Percentiles rank a stretch among this genome's conserved stretches.
phyloP scores from a whole-genome alignment of 257 asterid species.

The Nicotiana obtusifolia region DNA sequence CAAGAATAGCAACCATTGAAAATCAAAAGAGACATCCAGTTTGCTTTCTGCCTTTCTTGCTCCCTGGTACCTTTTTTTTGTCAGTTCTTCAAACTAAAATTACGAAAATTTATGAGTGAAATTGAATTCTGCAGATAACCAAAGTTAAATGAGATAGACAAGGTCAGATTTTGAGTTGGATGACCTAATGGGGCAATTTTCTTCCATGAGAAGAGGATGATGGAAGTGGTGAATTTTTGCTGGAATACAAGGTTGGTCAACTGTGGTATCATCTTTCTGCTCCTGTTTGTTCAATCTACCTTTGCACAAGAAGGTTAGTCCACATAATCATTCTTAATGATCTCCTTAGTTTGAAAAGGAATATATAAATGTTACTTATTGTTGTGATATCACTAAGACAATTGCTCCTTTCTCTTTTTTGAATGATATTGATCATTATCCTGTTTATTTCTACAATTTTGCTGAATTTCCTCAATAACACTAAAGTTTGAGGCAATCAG shows the following conservation, averaged over 20 bases:
- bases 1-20: slow-evolving; percentile 25
- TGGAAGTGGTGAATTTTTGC: slow-evolving; percentile 41
- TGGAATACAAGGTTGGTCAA: slow-evolving; percentile 26
- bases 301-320: slow-evolving; percentile 61
- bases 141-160: background rate
- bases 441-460: background rate
- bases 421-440: background rate
- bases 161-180: slow-evolving; percentile 24
- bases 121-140: background rate
- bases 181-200: slow-evolving; percentile 35
- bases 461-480: background rate
- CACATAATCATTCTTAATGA: background rate
- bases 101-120: background rate
- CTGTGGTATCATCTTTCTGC: slow-evolving; percentile 27
- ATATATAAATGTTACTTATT: background rate
- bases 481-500: background rate
- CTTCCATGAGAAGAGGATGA: slow-evolving; percentile 39
- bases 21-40: slow-evolving; percentile 13
- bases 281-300: slow-evolving; percentile 26
- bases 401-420: background rate
- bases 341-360: background rate
- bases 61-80: slow-evolving; percentile 26
- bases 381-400: background rate
- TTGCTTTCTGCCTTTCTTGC: slow-evolving; percentile 17
- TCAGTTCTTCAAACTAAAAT: background rate